These are phyloP conservation scores for Fusarium sp. DNA, from an alignment of 2,329 filamentous ascomycete species.

Conservation along the genomic window DNA sequence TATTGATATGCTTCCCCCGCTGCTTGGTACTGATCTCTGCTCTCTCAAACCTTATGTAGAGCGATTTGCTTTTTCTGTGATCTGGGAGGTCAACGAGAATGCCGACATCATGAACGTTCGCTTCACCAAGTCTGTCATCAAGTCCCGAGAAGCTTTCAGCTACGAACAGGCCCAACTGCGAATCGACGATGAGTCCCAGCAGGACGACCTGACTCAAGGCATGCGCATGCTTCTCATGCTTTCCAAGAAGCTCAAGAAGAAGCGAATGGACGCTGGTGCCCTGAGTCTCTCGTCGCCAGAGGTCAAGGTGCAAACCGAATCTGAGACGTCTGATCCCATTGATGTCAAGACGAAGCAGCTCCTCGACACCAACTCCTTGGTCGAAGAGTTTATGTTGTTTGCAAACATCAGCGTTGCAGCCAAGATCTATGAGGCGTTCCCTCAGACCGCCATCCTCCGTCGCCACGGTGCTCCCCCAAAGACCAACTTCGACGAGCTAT, in stretches of 20 bases:
- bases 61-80: constrained; percentile 83
- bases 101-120: constrained; percentile 86
- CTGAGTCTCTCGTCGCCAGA: constrained; percentile 97
- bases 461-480: constrained; percentile 93
- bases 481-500: constrained; percentile 94
- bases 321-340: constrained; percentile 93
- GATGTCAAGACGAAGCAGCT: constrained; percentile 96
- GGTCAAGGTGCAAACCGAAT: constrained; percentile 94
- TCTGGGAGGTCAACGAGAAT: constrained; percentile 88
- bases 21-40: constrained; percentile 95
- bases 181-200: constrained; percentile 88
- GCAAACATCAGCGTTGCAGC: constrained; percentile 95
- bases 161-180: constrained; percentile 96
- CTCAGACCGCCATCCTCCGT: constrained; percentile 92
- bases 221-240: constrained; percentile 89
- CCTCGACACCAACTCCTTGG: constrained; percentile 95
- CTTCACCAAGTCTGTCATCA: constrained; percentile 98
- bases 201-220: constrained; percentile 88
- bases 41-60: constrained; percentile 99
- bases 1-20: constrained; percentile 98
- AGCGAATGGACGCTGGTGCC: constrained; percentile 95
- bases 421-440: constrained; percentile 91
- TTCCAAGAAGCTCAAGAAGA: constrained; percentile 92
- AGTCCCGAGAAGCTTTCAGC: constrained; percentile 95
- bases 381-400: constrained; percentile 99